phyloP scores from a whole-genome alignment of 768 basidiomycete species.

The Boletus sensibilis region DNA sequence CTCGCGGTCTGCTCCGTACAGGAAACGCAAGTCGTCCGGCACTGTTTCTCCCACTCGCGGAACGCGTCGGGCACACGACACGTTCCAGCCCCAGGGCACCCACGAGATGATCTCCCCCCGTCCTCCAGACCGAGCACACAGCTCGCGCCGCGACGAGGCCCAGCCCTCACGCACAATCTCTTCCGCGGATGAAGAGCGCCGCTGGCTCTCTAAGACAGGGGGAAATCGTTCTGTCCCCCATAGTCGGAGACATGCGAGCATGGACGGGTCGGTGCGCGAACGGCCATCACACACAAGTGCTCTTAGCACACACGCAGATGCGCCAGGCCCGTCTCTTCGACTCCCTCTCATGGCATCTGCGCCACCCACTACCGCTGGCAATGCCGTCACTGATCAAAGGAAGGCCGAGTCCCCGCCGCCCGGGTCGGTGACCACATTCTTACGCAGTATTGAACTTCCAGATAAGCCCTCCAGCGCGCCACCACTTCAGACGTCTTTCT shows the following conservation, averaged over 20 bases:
- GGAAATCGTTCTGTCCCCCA: conserved; percentile 5
- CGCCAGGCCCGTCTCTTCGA: conserved; percentile 12
- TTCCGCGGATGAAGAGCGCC: conserved; percentile 3
- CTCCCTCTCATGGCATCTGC: conserved; percentile 15
- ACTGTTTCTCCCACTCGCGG: conserved; percentile 8
- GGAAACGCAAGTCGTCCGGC: conserved; percentile 9
- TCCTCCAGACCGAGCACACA: conserved; percentile 7
- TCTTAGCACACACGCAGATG: conserved; percentile 11
- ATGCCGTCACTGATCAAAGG: not conserved
- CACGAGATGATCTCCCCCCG: not conserved
- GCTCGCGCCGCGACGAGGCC: conserved; percentile 1
- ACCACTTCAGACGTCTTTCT: conserved; percentile 11
- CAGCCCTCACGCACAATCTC: conserved; percentile 1
- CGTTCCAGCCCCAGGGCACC: conserved; percentile 1
- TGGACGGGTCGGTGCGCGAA: conserved; percentile 4
- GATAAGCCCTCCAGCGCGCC: conserved; percentile 13
- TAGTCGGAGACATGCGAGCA: conserved; percentile 2
- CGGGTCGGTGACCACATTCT: conserved; percentile 23
- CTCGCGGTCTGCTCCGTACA: conserved; percentile 19
- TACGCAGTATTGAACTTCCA: conserved; percentile 26
- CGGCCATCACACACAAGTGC: conserved; percentile 4
- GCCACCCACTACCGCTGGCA: not conserved
- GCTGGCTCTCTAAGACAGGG: conserved; percentile 1
- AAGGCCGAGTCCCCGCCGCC: conserved; percentile 12
- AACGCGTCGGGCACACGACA: conserved; percentile 15